Conservation (phyloP, 2,329 filamentous ascomycete genomes). For the Meredithiella fracta region DNA sequence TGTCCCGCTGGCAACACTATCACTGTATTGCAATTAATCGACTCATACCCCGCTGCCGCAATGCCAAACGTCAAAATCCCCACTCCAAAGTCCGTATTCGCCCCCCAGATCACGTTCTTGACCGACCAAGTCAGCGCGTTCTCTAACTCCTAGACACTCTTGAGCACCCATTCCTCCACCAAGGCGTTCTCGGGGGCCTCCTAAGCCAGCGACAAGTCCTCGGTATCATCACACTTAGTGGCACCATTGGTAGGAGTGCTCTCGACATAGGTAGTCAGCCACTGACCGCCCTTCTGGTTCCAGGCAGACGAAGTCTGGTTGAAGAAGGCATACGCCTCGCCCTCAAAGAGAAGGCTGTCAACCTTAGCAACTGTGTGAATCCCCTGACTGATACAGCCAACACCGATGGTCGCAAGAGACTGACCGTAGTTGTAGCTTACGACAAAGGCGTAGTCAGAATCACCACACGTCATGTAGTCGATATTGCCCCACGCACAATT, state of each 20-base stretch:
- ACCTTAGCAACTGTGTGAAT: background rate
- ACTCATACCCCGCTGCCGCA: slow-evolving; percentile 4
- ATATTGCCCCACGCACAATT: background rate
- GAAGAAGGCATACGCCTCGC: background rate
- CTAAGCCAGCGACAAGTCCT: background rate
- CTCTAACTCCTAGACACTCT: slow-evolving; percentile 5
- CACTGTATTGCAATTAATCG: slow-evolving; percentile 15
- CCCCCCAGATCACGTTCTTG: slow-evolving; percentile 10
- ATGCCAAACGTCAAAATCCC: slow-evolving; percentile 10
- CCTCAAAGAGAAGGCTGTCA: background rate
- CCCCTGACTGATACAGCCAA: background rate
- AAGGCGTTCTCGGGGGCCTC: background rate
- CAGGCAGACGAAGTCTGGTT: background rate
- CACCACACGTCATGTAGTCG: background rate
- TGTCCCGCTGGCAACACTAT: slow-evolving; percentile 8
- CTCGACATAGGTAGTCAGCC: no score
- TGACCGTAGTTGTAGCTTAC: background rate
- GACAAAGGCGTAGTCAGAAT: background rate
- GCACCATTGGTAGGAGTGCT: background rate
- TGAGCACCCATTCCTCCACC: background rate
- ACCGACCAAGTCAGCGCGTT: slow-evolving; percentile 13
- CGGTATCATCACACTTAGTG: background rate
- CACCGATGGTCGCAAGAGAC: background rate
- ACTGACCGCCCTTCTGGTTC: background rate
- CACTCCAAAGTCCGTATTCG: slow-evolving; percentile 9